Base-by-base conservation (phyloP, 2,329 filamentous ascomycete genomes). In the Stemphylium beticola region DNA sequence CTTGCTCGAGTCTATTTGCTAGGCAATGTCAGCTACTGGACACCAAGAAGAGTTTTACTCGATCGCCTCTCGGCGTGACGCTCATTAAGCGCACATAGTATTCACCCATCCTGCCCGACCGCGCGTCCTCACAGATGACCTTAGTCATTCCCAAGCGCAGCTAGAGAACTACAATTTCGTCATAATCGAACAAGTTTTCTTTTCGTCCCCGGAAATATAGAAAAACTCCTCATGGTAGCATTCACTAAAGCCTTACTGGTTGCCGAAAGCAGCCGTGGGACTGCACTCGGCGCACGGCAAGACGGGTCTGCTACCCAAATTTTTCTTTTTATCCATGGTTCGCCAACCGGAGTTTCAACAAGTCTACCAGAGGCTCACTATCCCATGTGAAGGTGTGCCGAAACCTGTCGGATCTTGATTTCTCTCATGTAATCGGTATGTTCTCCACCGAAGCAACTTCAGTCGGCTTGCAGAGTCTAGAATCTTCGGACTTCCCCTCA, bases 41-140 rank as follows among this genome's bases (percentile, higher is more conserved):
- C 10, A 5, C 2, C 26, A 50, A 53, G 52, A 58, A 65, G 60
- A 67, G 44, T 61, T 67, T 68, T 64, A 57, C 56, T 56, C 44
- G 42, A 55, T 46, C 44, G 49, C 55, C 47, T 58, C 52, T 55
- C 47, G 53, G 57, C 57, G 39, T 44, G 34, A 53, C 24, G 40
- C 44, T 47, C 52, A 43, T 61, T 39, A 44, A 42, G 41, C 44
- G 40, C 55, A 39, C 38, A 40, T 43, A 32, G 42, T 46, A 33
- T 37, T 55, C 44, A 31, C 26, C 38, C 26, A 7, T 36, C 39
- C 40, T 49, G 26, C 49, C 47, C 43, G 53, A 54, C 54, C 62
- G 51, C 56, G 58, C 64, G 55, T 58, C 51, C 44, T 62, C 48
- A 46, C 54, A 49, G 32, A 38, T 29, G 26, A 5, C 14, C 38